Conservation (phyloP, 2,329 filamentous ascomycete genomes). For the Aureobasidium sp. region DNA sequence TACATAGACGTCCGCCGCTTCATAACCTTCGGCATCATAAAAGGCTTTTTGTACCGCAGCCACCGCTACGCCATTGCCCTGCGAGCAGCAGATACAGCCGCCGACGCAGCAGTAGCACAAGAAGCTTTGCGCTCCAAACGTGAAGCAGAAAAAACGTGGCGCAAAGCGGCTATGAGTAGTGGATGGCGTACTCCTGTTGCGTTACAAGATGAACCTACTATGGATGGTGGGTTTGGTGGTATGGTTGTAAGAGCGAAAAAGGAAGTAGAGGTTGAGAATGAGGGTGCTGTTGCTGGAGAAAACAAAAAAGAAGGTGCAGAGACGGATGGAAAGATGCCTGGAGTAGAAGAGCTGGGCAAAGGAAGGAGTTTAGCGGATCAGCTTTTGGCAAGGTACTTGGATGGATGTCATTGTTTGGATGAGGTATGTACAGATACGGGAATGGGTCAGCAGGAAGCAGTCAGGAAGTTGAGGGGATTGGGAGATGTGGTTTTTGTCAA, state of each 20-base stretch:
- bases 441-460: conserved; percentile 61
- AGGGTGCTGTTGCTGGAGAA: conserved; percentile 27
- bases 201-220: neutral
- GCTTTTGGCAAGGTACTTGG: conserved; percentile 58
- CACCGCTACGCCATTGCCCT: conserved; percentile 66
- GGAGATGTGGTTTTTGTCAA: conserved; percentile 28
- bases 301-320: neutral
- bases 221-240: conserved; percentile 24
- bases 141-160: conserved; percentile 25
- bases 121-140: conserved; percentile 12
- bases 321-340: conserved; percentile 12
- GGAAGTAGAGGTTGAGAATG: conserved; percentile 25
- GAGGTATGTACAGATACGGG: conserved; percentile 74
- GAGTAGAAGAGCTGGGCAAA: conserved; percentile 1
- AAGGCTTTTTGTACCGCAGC: conserved; percentile 85
- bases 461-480: conserved; percentile 52
- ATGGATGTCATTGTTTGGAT: conserved; percentile 71
- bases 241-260: conserved; percentile 11
- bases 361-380: conserved; percentile 32
- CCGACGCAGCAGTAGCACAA: conserved; percentile 17
- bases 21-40: conserved; percentile 93
- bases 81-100: conserved; percentile 16
- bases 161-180: conserved; percentile 26
- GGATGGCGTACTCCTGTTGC: conserved; percentile 23
- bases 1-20: conserved; percentile 84